Conservation (phyloP, 164 flowering plant genomes). For the Malania oleifera region DNA sequence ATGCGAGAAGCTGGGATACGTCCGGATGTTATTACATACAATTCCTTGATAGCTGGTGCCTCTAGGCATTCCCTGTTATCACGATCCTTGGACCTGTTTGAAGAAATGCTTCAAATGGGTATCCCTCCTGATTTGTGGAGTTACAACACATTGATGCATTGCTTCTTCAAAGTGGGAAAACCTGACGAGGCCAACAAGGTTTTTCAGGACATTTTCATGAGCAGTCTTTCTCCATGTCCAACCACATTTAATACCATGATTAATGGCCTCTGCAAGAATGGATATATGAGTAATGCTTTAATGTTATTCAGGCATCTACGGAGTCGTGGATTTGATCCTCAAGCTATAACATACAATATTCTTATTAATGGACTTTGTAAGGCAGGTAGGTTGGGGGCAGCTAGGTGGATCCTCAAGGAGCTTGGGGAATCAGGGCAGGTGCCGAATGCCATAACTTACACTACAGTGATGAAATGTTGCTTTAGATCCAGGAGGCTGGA, state of each 20-base stretch:
- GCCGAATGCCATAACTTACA: constrained; percentile 75
- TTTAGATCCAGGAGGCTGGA: constrained; percentile 40
- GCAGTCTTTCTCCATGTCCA: constrained; percentile 26
- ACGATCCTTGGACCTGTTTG: constrained; percentile 43
- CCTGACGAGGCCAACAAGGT: constrained; percentile 60
- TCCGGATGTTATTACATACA: constrained; percentile 74
- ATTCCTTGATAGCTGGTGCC: constrained; percentile 73
- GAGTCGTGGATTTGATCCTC: constrained; percentile 45
- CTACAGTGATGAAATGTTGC: constrained; percentile 68
- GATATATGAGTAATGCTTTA: constrained; percentile 48
- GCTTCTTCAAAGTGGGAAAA: constrained; percentile 55
- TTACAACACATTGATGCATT: constrained; percentile 73
- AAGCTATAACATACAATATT: constrained; percentile 64
- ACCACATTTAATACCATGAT: constrained; percentile 65
- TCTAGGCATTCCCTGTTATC: constrained; percentile 26
- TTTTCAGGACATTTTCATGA: constrained; percentile 36
- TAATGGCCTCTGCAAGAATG: constrained; percentile 72
- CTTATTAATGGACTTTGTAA: constrained; percentile 79
- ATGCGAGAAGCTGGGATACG: constrained; percentile 69
- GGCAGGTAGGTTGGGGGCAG: constrained; percentile 33
- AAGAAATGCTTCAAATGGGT: constrained; percentile 63
- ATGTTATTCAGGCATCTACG: constrained; percentile 56
- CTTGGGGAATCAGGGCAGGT: constrained; percentile 37
- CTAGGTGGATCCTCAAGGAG: constrained; percentile 50
- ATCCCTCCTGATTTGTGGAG: constrained; percentile 74